Conservation (phyloP, 495 filamentous ascomycete species). For the Penicillium simplicissimum region DNA sequence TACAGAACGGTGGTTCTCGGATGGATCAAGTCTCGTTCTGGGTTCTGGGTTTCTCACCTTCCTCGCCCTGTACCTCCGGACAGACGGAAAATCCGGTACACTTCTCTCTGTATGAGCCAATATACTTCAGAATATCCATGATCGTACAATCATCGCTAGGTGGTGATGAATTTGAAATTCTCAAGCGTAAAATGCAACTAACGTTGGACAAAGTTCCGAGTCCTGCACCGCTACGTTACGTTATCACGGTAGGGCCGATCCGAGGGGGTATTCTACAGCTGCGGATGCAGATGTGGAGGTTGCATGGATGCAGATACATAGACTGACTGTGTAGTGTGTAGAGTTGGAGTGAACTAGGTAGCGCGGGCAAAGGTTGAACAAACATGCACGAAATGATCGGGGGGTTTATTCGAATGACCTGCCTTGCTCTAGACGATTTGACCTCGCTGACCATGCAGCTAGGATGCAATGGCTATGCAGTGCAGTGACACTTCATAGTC, state of each 20-base stretch:
- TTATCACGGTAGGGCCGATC: not conserved
- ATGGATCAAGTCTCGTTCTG: not conserved
- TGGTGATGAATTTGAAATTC: no score
- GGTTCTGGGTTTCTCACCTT: not conserved
- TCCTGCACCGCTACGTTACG: not conserved
- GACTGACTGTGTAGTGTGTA: no score
- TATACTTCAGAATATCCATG: no score
- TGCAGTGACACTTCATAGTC: constrained; percentile 4
- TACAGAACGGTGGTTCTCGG: not conserved
- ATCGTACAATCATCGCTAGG: no score
- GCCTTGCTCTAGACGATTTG: not conserved
- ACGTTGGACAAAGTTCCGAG: not conserved
- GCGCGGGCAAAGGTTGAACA: not conserved
- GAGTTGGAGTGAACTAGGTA: not conserved
- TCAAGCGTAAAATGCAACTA: not conserved
- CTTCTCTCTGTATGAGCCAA: not conserved
- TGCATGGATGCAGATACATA: not conserved
- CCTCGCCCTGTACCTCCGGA: not conserved
- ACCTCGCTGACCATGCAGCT: constrained; percentile 1
- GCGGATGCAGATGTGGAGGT: not conserved
- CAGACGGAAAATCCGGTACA: not conserved
- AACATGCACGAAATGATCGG: not conserved
- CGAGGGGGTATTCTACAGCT: not conserved
- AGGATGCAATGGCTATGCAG: constrained; percentile 7
- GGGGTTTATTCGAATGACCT: not conserved